Conservation (phyloP, 2,329 filamentous ascomycete species). For the Xylariales sp. region DNA sequence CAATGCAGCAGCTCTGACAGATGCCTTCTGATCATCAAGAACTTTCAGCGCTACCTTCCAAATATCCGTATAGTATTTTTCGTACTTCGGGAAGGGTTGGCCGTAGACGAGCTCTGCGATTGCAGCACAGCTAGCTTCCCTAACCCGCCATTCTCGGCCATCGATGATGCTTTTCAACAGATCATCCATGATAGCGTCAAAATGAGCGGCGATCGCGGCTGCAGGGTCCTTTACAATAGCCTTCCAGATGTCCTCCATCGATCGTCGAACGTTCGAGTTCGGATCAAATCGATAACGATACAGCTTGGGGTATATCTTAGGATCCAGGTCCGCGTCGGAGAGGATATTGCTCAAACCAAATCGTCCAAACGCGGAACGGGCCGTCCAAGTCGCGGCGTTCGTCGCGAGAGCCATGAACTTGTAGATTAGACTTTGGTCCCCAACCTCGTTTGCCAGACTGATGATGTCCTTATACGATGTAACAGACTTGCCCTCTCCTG, state of each 20-base stretch:
- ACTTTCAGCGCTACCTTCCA: conserved; percentile 87
- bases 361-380: conserved; percentile 89
- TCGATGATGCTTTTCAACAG: conserved; percentile 74
- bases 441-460: conserved; percentile 89
- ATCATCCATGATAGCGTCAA: conserved; percentile 85
- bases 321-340: conserved; percentile 81
- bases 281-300: conserved; percentile 95
- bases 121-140: conserved; percentile 87
- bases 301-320: conserved; percentile 91
- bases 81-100: conserved; percentile 69
- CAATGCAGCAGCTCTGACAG: conserved; percentile 75
- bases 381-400: conserved; percentile 95
- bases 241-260: conserved; percentile 98
- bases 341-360: conserved; percentile 91
- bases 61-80: conserved; percentile 77
- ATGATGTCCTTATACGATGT: conserved; percentile 98
- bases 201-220: conserved; percentile 71
- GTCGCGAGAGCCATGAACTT: conserved; percentile 97
- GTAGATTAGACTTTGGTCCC: conserved; percentile 93
- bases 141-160: conserved; percentile 87
- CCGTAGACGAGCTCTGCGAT: conserved; percentile 85
- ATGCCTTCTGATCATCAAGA: conserved; percentile 91
- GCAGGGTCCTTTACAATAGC: conserved; percentile 86
- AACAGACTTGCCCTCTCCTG: conserved; percentile 80
- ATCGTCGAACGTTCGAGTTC: conserved; percentile 84